Base-by-base conservation (phyloP, 495 filamentous ascomycete genomes). In the Aspergillus indologenus region DNA sequence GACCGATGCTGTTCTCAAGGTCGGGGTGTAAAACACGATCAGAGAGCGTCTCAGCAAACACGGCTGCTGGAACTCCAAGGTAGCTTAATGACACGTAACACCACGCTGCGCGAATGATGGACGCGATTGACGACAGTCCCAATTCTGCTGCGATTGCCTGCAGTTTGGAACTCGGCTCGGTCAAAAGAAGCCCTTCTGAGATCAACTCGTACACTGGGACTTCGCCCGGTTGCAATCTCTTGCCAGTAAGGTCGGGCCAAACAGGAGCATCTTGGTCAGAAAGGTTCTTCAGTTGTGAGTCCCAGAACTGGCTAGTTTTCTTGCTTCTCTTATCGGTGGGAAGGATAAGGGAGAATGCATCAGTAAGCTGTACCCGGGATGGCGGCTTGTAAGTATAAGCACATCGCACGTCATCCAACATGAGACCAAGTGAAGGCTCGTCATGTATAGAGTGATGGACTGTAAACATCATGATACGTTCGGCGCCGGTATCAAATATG, bases 361-460 rank as follows among this genome's bases (percentile, higher is more conserved):
- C 61, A 9, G 54, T 65, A 8, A 72, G 62, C 51, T 73, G 71
- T 11, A 56, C 59, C 23, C 69, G 59, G 0, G 49, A 23, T 23
- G 64, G 64, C 4, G 62, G 60, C 45, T 66, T 65, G 31, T 64
- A 65, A 4, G 45, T 51, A 45, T 75, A 75, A 6, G 65, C 61
- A 1, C 50, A 55, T 20, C 60, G 51, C 19, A 75, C 54, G 53
- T 72, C 68, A 51, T 64, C 61, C 55, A 70, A 48, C n/a, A 75
- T 64, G 8, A 67, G 59, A 12, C 51, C 42, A 5, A 75, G 63
- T 4, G 72, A 73, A 34, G 62, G 66, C 8, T 66, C 72, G 54
- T 75, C 72, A 17, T 70, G 68, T 24, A 75, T 61, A 1, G 72
- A 62, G 56, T 75, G 72, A 44, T 75, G 72, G 4, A 75, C 54